These are phyloP conservation scores for Paxillus rubicundulus DNA, from an alignment of 768 basidiomycete species.

Conservation along the genomic window DNA sequence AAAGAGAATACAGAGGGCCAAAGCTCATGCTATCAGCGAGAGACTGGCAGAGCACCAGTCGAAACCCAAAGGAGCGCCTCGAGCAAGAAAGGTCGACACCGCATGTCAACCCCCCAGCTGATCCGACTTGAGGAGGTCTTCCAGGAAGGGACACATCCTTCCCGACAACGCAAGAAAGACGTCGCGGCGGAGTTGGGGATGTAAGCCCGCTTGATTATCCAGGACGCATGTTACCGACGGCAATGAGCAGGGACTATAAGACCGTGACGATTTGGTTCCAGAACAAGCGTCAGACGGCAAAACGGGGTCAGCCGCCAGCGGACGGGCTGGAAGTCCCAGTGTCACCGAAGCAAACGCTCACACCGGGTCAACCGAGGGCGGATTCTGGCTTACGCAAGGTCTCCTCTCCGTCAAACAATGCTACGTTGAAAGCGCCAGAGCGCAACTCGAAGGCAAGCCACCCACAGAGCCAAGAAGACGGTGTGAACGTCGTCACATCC, in stretches of 20 bases:
- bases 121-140: conserved; percentile 28
- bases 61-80: neutral
- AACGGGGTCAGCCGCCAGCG: conserved; percentile 20
- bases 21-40: neutral
- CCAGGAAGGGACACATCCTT: conserved; percentile 28
- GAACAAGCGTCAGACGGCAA: conserved; percentile 66
- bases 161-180: conserved; percentile 28
- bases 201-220: conserved; percentile 13
- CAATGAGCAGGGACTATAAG: conserved; percentile 39
- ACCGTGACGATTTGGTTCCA: conserved; percentile 76
- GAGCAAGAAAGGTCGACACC: conserved; percentile 34
- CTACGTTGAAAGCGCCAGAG: conserved; percentile 17
- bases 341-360: neutral
- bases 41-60: neutral
- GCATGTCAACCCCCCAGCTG: conserved; percentile 34
- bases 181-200: conserved; percentile 27
- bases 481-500: conserved; percentile 6
- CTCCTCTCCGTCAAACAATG: conserved; percentile 29
- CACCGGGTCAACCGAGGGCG: conserved; percentile 1
- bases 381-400: conserved; percentile 27
- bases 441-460: neutral
- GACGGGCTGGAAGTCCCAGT: neutral
- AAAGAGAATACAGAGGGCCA: conserved; percentile 17
- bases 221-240: neutral
- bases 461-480: neutral